Evolutionary conservation across 345 rosid genomes (phyloP), one percentile per base, ranked within the genome.

Genomic region (Melaleuca quinquenervia): DNA sequence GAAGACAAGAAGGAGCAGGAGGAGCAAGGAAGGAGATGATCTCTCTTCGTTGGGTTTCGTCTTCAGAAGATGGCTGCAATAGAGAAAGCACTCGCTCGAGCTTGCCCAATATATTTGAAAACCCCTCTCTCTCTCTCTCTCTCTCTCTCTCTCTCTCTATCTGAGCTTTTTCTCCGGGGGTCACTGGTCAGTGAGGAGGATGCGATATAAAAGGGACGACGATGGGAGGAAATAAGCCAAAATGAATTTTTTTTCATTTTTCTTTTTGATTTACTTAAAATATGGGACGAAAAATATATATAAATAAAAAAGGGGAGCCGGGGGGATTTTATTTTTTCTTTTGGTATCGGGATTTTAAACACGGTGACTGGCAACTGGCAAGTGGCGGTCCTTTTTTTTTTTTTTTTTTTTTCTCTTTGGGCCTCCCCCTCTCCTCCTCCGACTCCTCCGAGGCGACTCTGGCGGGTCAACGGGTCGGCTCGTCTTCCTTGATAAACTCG

Each of bases 61-160:
- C 41, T 84, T 82, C 85, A 86, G 86, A 85, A 83, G 85, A 87
- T 74, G 82, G 60, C 76, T 80, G 82, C 87, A 27, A 87, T 74
- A 50, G 80, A 90, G 87, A 86, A 32, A 36, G 24, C 48, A 75
- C 82, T 36, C 75, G 16, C 36, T 5, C 55, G 82, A 8, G 16
- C 53, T 74, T 52, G 49, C 11, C 21, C 32, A 56, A 53, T 52
- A 83, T 26, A 32, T 52, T 55, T 53, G 64, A 22, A 53, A 29
- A 32, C 44, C 84, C n/a, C 60, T n/a, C n/a, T n/a, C n/a, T n/a
- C 60, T 9, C n/a, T 9, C 62, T 15, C 75, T 62, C 41, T n/a
- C 29, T 54, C 85, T 54, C 52, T 83, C 76, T 84, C 85, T 84
- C 64, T 54, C 74, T 53, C 70, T 83, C 49, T 55, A 75, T 56